Evolutionary conservation across 176 grass and related monocot genomes (phyloP), one percentile per base, ranked within the genome.

Genomic region (Oryza officinalis): DNA sequence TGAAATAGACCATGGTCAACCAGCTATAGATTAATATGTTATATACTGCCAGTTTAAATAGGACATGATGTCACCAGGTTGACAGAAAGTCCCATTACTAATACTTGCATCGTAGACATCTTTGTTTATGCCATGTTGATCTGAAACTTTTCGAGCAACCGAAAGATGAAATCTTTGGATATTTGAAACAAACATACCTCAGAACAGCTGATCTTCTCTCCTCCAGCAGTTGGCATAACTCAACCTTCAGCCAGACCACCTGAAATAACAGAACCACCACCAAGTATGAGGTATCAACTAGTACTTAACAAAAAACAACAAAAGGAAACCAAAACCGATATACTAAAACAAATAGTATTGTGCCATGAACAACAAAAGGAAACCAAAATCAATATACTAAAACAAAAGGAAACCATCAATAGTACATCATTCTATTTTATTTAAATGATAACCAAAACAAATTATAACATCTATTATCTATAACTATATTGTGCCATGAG

Each of bases 121-220:
- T 28, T 13, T 65, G 4, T 72, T 83, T 64, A 67, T 13, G 32
- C 27, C 9, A 77, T 33, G 60, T 81, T 32, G 35, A 85, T 57
- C 82, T 11, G 25, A 74, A 63, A 75, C 79, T 5, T 20, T 63
- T 83, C 28, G 54, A 70, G 26, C 37, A 75, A 83, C n/a, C 10
- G 40, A 50, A 71, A 40, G 50, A 30, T 64, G 20, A 43, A 18
- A 26, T 25, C 63, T 40, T 40, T 79, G 60, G 23, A 79, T 69
- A 90, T 70, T 90, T 70, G 69, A 84, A 88, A 88, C 60, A 22
- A 63, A 78, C 32, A 64, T 72, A 99, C 97, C 97, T 96, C 13
- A 96, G 80, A 80, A 89, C 88, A 86, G 97, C 97, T 54, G 91
- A 94, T 83, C 96, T 86, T 92, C 92, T 95, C 61, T 99, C 96